Conservation (phyloP, 768 basidiomycete species). For the Tricholoma furcatifolium region DNA sequence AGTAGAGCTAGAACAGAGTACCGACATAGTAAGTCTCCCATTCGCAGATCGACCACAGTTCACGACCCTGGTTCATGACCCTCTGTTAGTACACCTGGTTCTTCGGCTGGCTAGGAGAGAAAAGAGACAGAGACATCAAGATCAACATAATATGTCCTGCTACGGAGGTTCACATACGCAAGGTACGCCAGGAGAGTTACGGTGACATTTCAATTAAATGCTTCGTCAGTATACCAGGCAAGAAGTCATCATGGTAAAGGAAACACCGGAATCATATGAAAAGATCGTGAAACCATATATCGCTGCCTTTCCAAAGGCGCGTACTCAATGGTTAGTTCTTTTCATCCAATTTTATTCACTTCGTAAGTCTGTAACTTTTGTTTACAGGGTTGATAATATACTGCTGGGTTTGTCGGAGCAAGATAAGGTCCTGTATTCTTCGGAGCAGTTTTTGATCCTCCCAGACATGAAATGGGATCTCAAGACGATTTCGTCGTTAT, state of each 20-base stretch:
- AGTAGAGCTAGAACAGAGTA: constrained; percentile 51
- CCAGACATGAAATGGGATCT: constrained; percentile 99
- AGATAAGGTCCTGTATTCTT: constrained; percentile 66
- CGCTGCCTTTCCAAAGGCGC: constrained; percentile 62
- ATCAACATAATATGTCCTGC: constrained; percentile 86
- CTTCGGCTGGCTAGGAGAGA: constrained; percentile 61
- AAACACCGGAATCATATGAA: constrained; percentile 80
- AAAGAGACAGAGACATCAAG: constrained; percentile 63
- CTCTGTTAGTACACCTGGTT: constrained; percentile 88
- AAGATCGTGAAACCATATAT: constrained; percentile 79
- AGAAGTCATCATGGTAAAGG: constrained; percentile 66
- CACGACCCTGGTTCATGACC: neutral
- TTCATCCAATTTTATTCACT: neutral
- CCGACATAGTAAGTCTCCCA: constrained; percentile 58
- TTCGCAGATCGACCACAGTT: neutral
- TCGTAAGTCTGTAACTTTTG: neutral
- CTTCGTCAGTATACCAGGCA: constrained; percentile 71
- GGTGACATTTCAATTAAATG: neutral
- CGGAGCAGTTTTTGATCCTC: constrained; percentile 69
- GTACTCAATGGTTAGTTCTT: constrained; percentile 73
- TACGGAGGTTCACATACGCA: constrained; percentile 85
- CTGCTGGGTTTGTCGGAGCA: constrained; percentile 74
- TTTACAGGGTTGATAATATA: constrained; percentile 79
- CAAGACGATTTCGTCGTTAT: constrained; percentile 69
- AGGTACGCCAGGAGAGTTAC: constrained; percentile 40